Conservation (phyloP, 2,329 filamentous ascomycete genomes). For the Chalaropsis ovoidea region DNA sequence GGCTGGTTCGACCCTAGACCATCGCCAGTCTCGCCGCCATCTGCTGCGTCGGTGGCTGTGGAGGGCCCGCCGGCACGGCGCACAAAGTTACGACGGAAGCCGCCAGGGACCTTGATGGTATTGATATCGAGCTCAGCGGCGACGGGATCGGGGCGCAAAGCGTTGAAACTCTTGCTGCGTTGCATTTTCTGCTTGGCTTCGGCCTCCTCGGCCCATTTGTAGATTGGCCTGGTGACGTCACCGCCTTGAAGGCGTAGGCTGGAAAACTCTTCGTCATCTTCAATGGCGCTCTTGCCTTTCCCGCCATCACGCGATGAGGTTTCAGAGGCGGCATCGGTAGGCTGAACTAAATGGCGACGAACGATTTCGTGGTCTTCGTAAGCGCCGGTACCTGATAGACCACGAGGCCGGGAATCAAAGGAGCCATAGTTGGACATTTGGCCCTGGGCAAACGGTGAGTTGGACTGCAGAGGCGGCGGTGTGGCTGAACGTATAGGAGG, state of each 20-base stretch:
- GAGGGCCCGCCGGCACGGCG: constrained; percentile 45
- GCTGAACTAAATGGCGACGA: constrained; percentile 74
- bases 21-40: constrained; percentile 29
- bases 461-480: constrained; percentile 39
- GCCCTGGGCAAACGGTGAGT: constrained; percentile 29
- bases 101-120: constrained; percentile 84
- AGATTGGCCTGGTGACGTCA: constrained; percentile 88
- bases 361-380: constrained; percentile 88
- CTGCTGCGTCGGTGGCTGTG: constrained; percentile 27
- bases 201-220: constrained; percentile 89
- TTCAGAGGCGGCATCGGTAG: constrained; percentile 44
- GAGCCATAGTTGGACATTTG: constrained; percentile 63
- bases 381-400: constrained; percentile 42
- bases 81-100: constrained; percentile 83
- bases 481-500: constrained; percentile 51
- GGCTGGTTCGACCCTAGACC: constrained; percentile 34
- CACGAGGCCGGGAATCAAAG: constrained; percentile 58
- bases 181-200: constrained; percentile 58
- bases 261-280: constrained; percentile 74
- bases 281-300: constrained; percentile 47
- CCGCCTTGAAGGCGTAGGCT: constrained; percentile 87
- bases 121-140: constrained; percentile 75
- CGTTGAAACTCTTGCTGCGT: constrained; percentile 80
- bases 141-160: constrained; percentile 66
- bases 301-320: constrained; percentile 38